These are phyloP conservation scores for Stemphylium lycopersici DNA, from an alignment of 2,329 filamentous ascomycete species.

Conservation along the genomic window DNA sequence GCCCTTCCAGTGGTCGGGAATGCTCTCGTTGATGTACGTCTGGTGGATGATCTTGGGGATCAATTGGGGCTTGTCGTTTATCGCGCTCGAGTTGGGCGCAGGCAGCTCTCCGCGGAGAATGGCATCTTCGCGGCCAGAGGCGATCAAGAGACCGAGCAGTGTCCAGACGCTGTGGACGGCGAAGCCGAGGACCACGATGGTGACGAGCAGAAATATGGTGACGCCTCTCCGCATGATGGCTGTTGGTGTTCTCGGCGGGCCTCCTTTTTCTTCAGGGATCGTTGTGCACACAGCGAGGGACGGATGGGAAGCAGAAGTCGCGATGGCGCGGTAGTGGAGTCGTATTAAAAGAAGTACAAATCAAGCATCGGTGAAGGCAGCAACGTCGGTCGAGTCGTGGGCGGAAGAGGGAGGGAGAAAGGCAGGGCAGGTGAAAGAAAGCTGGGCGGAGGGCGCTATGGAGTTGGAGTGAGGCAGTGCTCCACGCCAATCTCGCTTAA, in stretches of 20 bases:
- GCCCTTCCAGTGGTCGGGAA: slow-evolving; percentile 69
- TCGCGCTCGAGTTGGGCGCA: slow-evolving; percentile 65
- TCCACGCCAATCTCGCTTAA: slow-evolving; percentile 11
- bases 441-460: slow-evolving; percentile 9
- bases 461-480: slow-evolving; percentile 23
- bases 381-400: slow-evolving; percentile 18
- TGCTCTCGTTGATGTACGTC: slow-evolving; percentile 73
- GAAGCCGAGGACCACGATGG: slow-evolving; percentile 67
- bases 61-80: slow-evolving; percentile 63
- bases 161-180: slow-evolving; percentile 73
- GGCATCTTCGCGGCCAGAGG: slow-evolving; percentile 70
- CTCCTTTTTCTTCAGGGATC: slow-evolving; percentile 33
- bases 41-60: slow-evolving; percentile 82
- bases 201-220: slow-evolving; percentile 68
- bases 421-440: slow-evolving; percentile 17
- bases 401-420: slow-evolving; percentile 21
- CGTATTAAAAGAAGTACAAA: slow-evolving; percentile 14
- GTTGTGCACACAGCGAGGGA: slow-evolving; percentile 3
- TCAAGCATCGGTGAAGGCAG: slow-evolving; percentile 20
- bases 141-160: slow-evolving; percentile 71
- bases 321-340: slow-evolving; percentile 8
- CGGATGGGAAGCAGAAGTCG: slow-evolving; percentile 9
- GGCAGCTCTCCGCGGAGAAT: slow-evolving; percentile 71
- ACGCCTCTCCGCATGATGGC: slow-evolving; percentile 65
- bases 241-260: slow-evolving; percentile 10